phyloP scores from a whole-genome alignment of 2,329 filamentous ascomycete species.

The Lasiodiplodia citricola region DNA sequence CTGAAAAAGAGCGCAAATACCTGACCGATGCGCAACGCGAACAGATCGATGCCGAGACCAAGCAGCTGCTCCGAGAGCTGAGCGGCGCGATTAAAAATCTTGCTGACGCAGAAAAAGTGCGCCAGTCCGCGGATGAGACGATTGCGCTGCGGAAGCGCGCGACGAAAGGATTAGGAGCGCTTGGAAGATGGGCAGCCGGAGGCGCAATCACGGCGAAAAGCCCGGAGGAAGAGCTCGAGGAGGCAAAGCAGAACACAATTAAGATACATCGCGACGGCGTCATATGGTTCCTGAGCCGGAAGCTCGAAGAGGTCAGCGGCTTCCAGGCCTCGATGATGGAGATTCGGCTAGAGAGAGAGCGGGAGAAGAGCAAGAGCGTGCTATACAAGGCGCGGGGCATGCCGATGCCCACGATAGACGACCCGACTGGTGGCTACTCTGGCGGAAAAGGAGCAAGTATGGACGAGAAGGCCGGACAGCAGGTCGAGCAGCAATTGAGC shows the following conservation, averaged over 20 bases:
- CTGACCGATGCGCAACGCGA: constrained; percentile 84
- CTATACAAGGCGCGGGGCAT: constrained; percentile 69
- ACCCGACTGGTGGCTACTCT: constrained; percentile 27
- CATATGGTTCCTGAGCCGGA: constrained; percentile 78
- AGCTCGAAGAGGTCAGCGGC: constrained; percentile 75
- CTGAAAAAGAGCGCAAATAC: constrained; percentile 56
- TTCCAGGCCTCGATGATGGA: constrained; percentile 94
- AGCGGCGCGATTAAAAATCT: constrained; percentile 81
- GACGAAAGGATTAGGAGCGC: constrained; percentile 65
- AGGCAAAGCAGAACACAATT: constrained; percentile 70
- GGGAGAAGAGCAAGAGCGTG: constrained; percentile 88
- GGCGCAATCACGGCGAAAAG: constrained; percentile 58
- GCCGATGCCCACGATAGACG: constrained; percentile 33
- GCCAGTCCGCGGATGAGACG: constrained; percentile 74
- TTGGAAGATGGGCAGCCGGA: constrained; percentile 71
- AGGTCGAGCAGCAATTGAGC: constrained; percentile 67
- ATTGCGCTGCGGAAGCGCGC: constrained; percentile 74
- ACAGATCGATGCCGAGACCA: constrained; percentile 85
- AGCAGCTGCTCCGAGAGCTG: constrained; percentile 82
- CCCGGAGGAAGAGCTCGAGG: constrained; percentile 72
- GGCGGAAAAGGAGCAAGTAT: constrained; percentile 34
- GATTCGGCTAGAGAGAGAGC: constrained; percentile 78
- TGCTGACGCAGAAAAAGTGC: constrained; percentile 79
- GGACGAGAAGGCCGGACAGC: constrained; percentile 35
- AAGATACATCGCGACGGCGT: constrained; percentile 80